These are phyloP conservation scores for Gypsophila paniculata DNA, from an alignment of 179 eudicot species.

Conservation along the genomic window DNA sequence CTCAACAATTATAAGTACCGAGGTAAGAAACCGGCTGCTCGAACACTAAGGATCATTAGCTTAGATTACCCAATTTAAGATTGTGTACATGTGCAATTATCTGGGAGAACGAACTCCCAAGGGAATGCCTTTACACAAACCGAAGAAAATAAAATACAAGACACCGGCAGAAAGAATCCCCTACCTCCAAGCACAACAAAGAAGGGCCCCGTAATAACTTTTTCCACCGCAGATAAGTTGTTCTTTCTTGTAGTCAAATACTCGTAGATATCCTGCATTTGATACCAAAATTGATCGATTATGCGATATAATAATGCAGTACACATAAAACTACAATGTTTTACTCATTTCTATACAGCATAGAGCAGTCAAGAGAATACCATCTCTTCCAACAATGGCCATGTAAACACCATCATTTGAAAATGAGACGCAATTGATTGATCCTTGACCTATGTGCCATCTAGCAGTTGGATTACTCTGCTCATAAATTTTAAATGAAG, in stretches of 20 bases:
- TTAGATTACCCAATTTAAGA: no score
- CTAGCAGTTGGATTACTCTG: slow-evolving; percentile 70
- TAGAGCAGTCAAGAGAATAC: slow-evolving; percentile 34
- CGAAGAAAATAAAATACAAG: not conserved
- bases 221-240: slow-evolving; percentile 85
- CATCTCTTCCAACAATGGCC: slow-evolving; percentile 92
- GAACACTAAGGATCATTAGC: not conserved
- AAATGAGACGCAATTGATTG: slow-evolving; percentile 73
- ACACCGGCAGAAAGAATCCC: not conserved
- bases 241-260: slow-evolving; percentile 74
- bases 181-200: slow-evolving; percentile 93
- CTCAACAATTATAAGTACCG: not conserved
- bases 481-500: slow-evolving; percentile 13
- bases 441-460: slow-evolving; percentile 91
- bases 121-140: slow-evolving; percentile 5
- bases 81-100: no score
- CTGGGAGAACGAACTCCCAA: not conserved
- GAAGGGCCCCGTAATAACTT: slow-evolving; percentile 85
- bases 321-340: not conserved
- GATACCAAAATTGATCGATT: not conserved
- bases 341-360: not conserved
- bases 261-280: slow-evolving; percentile 64
- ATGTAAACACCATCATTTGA: slow-evolving; percentile 62
- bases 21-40: not conserved
- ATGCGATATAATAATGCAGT: slow-evolving; percentile 24